Evolutionary conservation across 78 protist species (phyloP).

Genomic region (Dictyostelium intermedium): DNA sequence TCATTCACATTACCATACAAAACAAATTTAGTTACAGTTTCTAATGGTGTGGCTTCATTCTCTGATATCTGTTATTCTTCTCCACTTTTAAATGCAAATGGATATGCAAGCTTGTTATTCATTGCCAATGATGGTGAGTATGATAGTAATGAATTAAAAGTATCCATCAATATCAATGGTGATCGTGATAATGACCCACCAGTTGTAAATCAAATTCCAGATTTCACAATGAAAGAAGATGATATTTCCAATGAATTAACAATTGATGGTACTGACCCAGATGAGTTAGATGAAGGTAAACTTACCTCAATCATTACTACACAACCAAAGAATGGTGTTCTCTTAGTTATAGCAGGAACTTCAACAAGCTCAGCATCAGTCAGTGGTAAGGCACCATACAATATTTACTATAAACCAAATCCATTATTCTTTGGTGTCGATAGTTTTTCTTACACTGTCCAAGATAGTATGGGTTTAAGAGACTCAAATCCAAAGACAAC

Average conservation of each 20-base stretch:
- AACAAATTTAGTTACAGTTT: background rate
- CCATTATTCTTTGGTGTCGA: conserved; percentile 14
- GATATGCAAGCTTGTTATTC: background rate
- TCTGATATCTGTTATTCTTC: background rate
- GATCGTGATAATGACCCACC: background rate
- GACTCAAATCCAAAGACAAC: background rate
- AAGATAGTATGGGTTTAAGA: background rate
- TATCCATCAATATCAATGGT: conserved; percentile 9
- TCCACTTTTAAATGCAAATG: background rate
- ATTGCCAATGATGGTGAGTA: background rate
- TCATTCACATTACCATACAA: background rate
- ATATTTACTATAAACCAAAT: conserved; percentile 40
- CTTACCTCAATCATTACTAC: background rate
- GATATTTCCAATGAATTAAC: background rate
- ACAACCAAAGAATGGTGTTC: conserved; percentile 7
- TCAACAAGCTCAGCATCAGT: background rate
- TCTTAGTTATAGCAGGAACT: background rate
- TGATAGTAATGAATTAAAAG: background rate
- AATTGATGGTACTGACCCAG: background rate
- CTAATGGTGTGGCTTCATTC: background rate
- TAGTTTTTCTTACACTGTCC: conserved; percentile 1
- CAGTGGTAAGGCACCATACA: background rate
- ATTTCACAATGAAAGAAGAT: background rate
- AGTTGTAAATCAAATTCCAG: conserved; percentile 2
- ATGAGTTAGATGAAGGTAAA: background rate